These are phyloP conservation scores for Durotheca rogersii DNA, from an alignment of 495 filamentous ascomycete species.

Conservation along the genomic window DNA sequence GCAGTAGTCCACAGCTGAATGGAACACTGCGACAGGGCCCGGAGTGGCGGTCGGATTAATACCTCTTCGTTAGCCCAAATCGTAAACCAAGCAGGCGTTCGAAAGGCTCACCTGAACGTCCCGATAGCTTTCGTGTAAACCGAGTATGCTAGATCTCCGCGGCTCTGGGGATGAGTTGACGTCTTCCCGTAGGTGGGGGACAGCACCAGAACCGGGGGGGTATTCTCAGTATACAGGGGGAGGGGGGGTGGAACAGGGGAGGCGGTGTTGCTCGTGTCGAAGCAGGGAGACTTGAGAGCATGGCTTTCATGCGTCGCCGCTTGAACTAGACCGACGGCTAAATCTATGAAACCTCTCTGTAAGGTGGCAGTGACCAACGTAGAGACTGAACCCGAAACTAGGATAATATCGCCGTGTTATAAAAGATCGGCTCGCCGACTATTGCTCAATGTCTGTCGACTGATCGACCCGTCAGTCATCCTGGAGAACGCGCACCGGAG, in stretches of 20 bases:
- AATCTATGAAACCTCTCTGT: no score
- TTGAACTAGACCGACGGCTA: no score
- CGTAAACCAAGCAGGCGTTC: background rate
- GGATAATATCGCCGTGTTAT: slow-evolving; percentile 17
- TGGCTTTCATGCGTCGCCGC: no score
- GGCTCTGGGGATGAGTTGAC: slow-evolving; percentile 20
- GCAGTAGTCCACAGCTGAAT: slow-evolving; percentile 20
- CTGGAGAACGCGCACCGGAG: slow-evolving; percentile 5
- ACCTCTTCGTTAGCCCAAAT: background rate
- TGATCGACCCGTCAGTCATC: slow-evolving; percentile 16
- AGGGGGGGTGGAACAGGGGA: background rate
- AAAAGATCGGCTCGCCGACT: slow-evolving; percentile 25
- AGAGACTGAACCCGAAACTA: no score
- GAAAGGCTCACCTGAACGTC: background rate
- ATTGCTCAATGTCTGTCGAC: slow-evolving; percentile 19
- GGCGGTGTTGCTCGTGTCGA: no score
- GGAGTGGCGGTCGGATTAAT: slow-evolving; percentile 22
- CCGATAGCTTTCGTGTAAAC: background rate
- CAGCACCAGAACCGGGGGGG: slow-evolving; percentile 19
- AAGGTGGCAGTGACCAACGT: no score
- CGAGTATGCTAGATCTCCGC: slow-evolving; percentile 5
- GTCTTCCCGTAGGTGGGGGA: slow-evolving; percentile 19
- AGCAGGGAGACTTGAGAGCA: no score
- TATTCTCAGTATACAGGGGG: no score
- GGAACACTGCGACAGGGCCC: slow-evolving; percentile 18